Conservation (phyloP, 805 yeast genomes). For the Starmerella tilneyi region DNA sequence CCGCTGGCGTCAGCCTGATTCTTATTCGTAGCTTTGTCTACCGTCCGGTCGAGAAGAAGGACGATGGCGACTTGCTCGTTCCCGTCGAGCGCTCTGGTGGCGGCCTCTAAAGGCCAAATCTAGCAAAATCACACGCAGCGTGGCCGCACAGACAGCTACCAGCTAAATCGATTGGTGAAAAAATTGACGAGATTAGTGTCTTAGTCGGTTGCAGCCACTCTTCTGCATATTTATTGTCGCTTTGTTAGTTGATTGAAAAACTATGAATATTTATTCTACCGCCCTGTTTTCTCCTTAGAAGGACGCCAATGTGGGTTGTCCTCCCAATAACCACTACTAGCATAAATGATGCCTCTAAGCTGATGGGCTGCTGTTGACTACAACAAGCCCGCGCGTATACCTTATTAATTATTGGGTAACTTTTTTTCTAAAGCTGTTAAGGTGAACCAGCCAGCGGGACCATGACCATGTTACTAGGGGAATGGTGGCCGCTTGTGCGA, state of each 20-base stretch:
- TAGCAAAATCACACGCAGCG: too few species aligned
- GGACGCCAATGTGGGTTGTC: background rate
- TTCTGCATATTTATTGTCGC: conserved; percentile 5
- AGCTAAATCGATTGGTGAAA: too few species aligned
- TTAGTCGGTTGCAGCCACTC: background rate
- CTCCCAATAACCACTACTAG: too few species aligned
- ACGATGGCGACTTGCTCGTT: conserved; percentile 28
- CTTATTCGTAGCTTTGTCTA: conserved; percentile 23
- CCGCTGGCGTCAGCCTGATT: conserved; percentile 14
- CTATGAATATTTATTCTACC: background rate
- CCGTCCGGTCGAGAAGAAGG: conserved; percentile 29
- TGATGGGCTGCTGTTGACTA: too few species aligned
- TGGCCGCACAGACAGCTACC: background rate
- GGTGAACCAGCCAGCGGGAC: background rate
- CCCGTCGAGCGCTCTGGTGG: conserved; percentile 34
- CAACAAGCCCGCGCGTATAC: too few species aligned
- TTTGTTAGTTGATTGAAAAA: background rate
- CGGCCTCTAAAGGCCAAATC: conserved; percentile 28
- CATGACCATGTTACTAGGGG: conserved; percentile 5
- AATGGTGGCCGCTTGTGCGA: conserved; percentile 13
- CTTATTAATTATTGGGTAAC: conserved; percentile 8
- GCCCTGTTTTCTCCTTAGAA: background rate
- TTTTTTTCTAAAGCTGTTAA: background rate
- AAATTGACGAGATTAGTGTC: too few species aligned
- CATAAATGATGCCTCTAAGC: too few species aligned